Base-by-base conservation (phyloP, 352 stramenopile genomes). In the Globisporangium splendens region DNA sequence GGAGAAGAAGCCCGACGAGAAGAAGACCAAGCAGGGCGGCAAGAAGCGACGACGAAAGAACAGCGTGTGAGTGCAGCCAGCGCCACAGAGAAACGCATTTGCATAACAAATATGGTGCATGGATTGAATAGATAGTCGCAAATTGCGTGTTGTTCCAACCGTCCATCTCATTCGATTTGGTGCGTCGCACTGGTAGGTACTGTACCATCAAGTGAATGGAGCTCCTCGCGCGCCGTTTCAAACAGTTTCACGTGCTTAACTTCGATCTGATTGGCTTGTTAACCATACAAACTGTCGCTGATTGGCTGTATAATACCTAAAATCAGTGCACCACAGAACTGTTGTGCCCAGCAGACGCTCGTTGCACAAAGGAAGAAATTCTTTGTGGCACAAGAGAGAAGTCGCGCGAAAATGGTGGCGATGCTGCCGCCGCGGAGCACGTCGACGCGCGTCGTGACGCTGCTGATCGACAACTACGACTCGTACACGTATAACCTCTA, bases 401-500 rank as follows among this genome's bases (percentile, higher is more conserved):
- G 24, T 5, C 24, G 28, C 28, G 28, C 11, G 24, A 46, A 42
- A 48, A 77, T 68, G 66, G 58, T 78, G 28, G 62, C 66, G 35
- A 62, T 60, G 72, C 67, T 60, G 58, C 54, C 46, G 17, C 44
- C 24, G 46, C 43, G 13, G n/a, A 20, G 22, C 31, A 7, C n/a
- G 12, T 14, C 31, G 28, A 66, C 63, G 43, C 71, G 56, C 35
- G 80, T 91, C 42, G 63, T 59, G 13, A 86, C 85, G 52, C 72
- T 99, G 46, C 83, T 99, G 12, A 95, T 99, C 59, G 96, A 99
- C 82, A 98, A 99, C 76, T 98, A 98, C 62, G 96, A 99, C 82
- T 98, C 92, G 56, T 99, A 98, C 74, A 98, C 96, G 47, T 98
- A 97, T 80, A 99, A 99, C 79, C 79, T 96, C 62, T 97, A 90